A percentile compares a stretch with the other conserved stretches of the same genome.
Conservation (phyloP, 768 basidiomycete genomes). For the Naganishia antarctica region DNA sequence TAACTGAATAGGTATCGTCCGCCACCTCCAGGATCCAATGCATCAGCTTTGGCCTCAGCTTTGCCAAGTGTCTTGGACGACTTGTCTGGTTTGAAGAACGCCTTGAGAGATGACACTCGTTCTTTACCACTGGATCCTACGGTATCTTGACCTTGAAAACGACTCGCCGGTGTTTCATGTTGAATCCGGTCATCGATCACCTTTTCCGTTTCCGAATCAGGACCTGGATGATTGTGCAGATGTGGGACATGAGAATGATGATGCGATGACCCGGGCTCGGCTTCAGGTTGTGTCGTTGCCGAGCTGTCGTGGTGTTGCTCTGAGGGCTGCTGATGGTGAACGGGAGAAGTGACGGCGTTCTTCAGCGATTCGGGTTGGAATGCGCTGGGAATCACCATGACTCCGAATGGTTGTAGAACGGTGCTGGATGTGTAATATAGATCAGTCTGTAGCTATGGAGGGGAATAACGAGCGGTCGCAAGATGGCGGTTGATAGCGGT, state of each 20-base stretch:
- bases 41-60: not conserved
- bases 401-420: not conserved
- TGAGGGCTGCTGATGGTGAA: not conserved
- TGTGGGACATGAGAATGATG: not conserved
- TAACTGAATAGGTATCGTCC: constrained; percentile 8
- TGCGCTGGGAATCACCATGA: constrained; percentile 21
- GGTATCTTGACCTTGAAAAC: not conserved
- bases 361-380: constrained; percentile 23
- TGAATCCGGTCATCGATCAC: not conserved
- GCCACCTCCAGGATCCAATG: not conserved
- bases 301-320: not conserved
- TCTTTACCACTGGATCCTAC: not conserved
- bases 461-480: too few species aligned
- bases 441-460: too few species aligned
- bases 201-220: too few species aligned
- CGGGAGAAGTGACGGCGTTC: not conserved
- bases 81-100: constrained; percentile 18
- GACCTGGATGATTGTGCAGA: not conserved
- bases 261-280: not conserved
- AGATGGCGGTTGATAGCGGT: too few species aligned
- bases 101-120: not conserved
- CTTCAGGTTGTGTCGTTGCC: not conserved
- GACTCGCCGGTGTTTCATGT: not conserved
- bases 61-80: not conserved
- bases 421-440: not conserved